A percentile compares a stretch with the other conserved stretches of the same genome.
These are phyloP conservation scores for Nosema granulosis DNA, from an alignment of 371 early-diverging fungal species.

Conservation along the genomic window DNA sequence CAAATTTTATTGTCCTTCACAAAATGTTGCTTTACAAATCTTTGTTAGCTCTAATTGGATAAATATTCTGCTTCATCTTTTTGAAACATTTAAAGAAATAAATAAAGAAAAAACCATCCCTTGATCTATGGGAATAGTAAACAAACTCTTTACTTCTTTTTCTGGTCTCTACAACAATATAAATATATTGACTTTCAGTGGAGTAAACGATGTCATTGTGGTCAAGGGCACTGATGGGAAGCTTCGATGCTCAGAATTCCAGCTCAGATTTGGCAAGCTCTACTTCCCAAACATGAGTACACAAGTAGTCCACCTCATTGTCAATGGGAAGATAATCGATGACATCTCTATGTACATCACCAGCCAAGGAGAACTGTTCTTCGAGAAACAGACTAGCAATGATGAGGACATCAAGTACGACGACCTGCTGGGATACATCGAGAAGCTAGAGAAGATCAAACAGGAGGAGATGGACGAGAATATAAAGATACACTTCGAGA, in stretches of 20 bases:
- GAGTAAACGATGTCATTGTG: constrained; percentile 93
- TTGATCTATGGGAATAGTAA: constrained; percentile 62
- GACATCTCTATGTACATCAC: constrained; percentile 79
- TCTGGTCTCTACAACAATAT: constrained; percentile 86
- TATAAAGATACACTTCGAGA: constrained; percentile 29
- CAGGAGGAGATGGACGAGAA: constrained; percentile 21
- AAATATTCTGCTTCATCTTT: too few species aligned
- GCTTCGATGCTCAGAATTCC: constrained; percentile 84
- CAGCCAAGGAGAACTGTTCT: constrained; percentile 94
- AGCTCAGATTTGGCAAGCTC: constrained; percentile 93
- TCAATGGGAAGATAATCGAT: constrained; percentile 76
- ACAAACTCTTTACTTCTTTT: constrained; percentile 71
- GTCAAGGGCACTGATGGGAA: constrained; percentile 76
- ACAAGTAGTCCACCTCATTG: constrained; percentile 76
- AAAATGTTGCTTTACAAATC: too few species aligned
- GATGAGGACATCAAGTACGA: constrained; percentile 38
- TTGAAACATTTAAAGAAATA: too few species aligned
- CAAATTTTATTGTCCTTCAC: too few species aligned
- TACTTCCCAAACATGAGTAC: constrained; percentile 79
- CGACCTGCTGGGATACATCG: constrained; percentile 38
- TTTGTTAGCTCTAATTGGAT: too few species aligned
- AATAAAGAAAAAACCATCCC: constrained; percentile 9
- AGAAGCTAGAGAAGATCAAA: constrained; percentile 18
- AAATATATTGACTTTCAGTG: constrained; percentile 90
- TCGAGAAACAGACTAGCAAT: constrained; percentile 70